Conservation (phyloP, 2,329 filamentous ascomycete genomes). For the Fusarium hainanense region DNA sequence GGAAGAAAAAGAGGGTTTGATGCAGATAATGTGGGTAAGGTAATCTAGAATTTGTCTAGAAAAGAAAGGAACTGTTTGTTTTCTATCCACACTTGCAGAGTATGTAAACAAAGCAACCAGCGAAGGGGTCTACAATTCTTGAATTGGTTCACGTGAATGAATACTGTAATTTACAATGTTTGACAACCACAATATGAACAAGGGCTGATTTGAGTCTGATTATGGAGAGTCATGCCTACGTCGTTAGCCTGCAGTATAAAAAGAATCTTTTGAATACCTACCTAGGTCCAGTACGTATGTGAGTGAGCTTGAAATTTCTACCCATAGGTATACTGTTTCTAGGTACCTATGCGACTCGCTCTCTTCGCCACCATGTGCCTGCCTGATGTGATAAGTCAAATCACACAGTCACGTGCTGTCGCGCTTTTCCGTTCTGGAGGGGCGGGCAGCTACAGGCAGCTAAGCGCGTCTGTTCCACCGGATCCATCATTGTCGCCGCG, state of each 20-base stretch:
- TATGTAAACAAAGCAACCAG: constrained; percentile 25
- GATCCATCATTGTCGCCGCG: constrained; percentile 23
- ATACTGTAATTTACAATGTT: background rate
- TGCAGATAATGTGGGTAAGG: constrained; percentile 26
- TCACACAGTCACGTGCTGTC: constrained; percentile 45
- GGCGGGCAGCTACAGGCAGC: background rate
- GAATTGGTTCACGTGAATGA: background rate
- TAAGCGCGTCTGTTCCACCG: constrained; percentile 22
- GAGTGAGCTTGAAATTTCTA: background rate
- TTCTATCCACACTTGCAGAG: constrained; percentile 24
- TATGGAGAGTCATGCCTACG: background rate
- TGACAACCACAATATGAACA: background rate
- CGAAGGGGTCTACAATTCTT: background rate
- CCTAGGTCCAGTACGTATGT: background rate
- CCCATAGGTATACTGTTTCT: background rate
- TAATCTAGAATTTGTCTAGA: constrained; percentile 17
- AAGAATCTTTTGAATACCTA: background rate
- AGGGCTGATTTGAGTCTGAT: background rate
- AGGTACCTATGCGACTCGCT: background rate
- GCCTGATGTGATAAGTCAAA: background rate
- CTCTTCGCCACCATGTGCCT: constrained; percentile 11
- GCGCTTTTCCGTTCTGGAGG: constrained; percentile 24
- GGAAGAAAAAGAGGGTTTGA: constrained; percentile 15
- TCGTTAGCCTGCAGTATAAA: background rate
- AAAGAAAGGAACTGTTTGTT: constrained; percentile 14